phyloP scores from a whole-genome alignment of 2,329 filamentous ascomycete species.

The Colletotrichum kahawae region DNA sequence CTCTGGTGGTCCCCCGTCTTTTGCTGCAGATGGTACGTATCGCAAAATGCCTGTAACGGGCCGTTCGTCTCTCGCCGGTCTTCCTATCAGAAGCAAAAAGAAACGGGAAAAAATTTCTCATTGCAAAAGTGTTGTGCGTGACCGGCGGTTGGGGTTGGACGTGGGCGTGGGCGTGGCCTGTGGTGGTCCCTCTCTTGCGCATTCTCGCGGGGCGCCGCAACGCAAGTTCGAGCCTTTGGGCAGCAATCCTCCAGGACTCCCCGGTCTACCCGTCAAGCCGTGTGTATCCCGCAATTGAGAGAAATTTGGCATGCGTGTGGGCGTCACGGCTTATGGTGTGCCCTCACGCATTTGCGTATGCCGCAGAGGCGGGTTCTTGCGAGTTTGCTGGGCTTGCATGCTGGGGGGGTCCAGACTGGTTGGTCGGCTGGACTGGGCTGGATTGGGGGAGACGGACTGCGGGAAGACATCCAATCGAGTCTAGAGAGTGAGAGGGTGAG shows the following conservation, averaged over 20 bases:
- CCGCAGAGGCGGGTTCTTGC: not conserved
- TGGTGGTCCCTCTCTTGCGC: conserved; percentile 9
- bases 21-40: not conserved
- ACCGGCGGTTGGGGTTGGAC: conserved; percentile 3
- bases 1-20: not conserved
- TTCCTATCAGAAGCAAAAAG: conserved; percentile 15
- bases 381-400: not conserved
- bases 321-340: not conserved
- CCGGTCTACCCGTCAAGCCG: conserved; percentile 3
- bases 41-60: not conserved
- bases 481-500: not conserved
- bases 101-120: not conserved
- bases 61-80: not conserved
- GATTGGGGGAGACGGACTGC: not conserved
- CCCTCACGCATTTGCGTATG: conserved; percentile 8
- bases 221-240: conserved; percentile 18
- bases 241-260: conserved; percentile 24
- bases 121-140: not conserved
- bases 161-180: not conserved
- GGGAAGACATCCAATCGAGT: not conserved
- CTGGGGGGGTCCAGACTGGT: not conserved
- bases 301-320: not conserved
- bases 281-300: not conserved
- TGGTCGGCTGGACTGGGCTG: conserved; percentile 14
- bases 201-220: conserved; percentile 20